Base-by-base conservation (phyloP, 345 rosid species). In the Ceriops decandra region DNA sequence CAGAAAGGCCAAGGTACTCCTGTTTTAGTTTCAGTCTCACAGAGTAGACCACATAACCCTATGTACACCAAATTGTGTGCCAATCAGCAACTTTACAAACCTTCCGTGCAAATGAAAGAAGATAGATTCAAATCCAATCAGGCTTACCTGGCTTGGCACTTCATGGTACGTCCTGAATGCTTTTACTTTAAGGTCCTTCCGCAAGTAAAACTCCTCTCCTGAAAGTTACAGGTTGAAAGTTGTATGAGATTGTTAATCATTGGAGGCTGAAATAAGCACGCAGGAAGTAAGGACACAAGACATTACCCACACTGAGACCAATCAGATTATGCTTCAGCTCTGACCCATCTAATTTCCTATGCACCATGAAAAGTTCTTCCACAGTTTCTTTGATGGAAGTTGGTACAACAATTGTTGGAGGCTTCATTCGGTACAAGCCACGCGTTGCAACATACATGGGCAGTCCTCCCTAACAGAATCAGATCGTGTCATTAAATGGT, bases 391-490 rank as follows among this genome's bases (percentile, higher is more conserved):
- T 90, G 66, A 90, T 77, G 47, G 77, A 73, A 16, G 76, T 74
- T 22, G 97, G 96, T 1, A 93, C 92, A 65, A 91, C 62, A 31
- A 93, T 87, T 17, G 96, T 93, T 13, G 95, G 96, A 52, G 98
- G 96, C 71, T 89, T 93, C 92, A 93, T 82, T 5, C 84, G 76
- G 67, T 86, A 86, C 35, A 93, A 80, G 52, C 92, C 96, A 72
- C 92, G 89, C 30, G 96, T 89, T 5, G 97, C 97, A 64, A 91
- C 97, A 82, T 91, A 95, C 96, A 95, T 88, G 65, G 98, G 93
- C 63, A 91, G 69, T 69, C 97, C 99, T 78, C 99, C 97, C 96
- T 93, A 66, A 10, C 46, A 73, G 64, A 77, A 27, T 42, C 11
- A 60, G 15, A 52, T 42, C 52, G 38, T 5, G 11, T 54, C 49